phyloP scores from a whole-genome alignment of 495 filamentous ascomycete genomes.

The Durotheca rogersii region DNA sequence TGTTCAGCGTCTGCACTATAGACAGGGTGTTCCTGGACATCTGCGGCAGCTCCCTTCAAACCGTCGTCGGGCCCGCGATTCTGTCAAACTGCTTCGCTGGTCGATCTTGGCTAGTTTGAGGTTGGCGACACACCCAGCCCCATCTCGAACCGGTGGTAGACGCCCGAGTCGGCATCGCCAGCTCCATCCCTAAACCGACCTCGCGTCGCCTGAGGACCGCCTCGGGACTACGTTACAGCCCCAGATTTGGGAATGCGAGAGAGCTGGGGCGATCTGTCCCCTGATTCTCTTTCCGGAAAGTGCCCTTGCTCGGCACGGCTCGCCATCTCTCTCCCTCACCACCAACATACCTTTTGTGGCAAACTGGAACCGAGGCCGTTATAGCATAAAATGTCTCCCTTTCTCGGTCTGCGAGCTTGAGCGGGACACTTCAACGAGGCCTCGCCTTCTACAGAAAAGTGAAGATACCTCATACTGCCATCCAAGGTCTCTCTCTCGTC shows the following conservation, averaged over 20 bases:
- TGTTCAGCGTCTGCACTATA: conserved; percentile 21
- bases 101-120: conserved; percentile 29
- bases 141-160: conserved; percentile 29
- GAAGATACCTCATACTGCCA: conserved; percentile 25
- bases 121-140: conserved; percentile 25
- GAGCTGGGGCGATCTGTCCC: conserved; percentile 26
- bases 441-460: conserved; percentile 18
- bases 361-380: conserved; percentile 13
- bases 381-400: conserved; percentile 24
- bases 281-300: conserved; percentile 15
- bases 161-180: conserved; percentile 27
- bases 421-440: conserved; percentile 3
- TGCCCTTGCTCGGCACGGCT: conserved; percentile 26
- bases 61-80: conserved; percentile 20
- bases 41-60: conserved; percentile 19
- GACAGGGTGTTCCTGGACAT: conserved; percentile 30
- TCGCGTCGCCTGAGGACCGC: conserved; percentile 18
- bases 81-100: conserved; percentile 20
- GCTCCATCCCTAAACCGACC: conserved; percentile 17
- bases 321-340: conserved; percentile 13
- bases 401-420: conserved; percentile 12
- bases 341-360: conserved; percentile 16
- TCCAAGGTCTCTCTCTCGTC: conserved; percentile 21
- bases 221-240: conserved; percentile 30
- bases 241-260: conserved; percentile 28